Percentiles rank a stretch among this genome's conserved stretches.
phyloP scores from a whole-genome alignment of 495 filamentous ascomycete genomes.

The Sordaria brevicollis region DNA sequence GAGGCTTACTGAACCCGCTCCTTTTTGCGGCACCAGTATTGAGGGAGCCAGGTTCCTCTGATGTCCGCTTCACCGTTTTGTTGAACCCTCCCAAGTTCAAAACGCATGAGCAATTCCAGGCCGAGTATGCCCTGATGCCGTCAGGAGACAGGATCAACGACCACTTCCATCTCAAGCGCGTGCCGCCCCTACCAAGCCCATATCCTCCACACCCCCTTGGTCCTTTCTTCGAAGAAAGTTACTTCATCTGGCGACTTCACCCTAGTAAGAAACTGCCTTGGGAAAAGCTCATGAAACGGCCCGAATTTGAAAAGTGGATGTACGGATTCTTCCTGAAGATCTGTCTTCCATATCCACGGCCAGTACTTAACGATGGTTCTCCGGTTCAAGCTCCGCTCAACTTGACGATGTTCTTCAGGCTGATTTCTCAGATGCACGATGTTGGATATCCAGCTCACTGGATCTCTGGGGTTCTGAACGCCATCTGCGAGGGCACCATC shows the following conservation, averaged over 20 bases:
- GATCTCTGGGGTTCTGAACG: slow-evolving; percentile 18
- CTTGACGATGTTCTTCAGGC: slow-evolving; percentile 19
- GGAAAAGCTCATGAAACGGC: slow-evolving; percentile 11
- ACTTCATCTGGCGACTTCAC: slow-evolving; percentile 12
- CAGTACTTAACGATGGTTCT: not conserved
- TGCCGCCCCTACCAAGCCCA: not conserved
- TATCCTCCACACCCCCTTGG: not conserved
- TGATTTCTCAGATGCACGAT: slow-evolving; percentile 19
- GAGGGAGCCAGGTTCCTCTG: slow-evolving; percentile 6
- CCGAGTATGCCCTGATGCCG: slow-evolving; percentile 21
- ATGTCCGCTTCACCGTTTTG: slow-evolving; percentile 13
- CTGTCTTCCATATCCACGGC: slow-evolving; percentile 19
- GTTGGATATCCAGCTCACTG: slow-evolving; percentile 30
- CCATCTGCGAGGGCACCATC: slow-evolving; percentile 17
- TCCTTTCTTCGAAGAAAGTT: slow-evolving; percentile 9
- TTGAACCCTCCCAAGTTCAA: slow-evolving; percentile 13
- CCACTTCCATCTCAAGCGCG: slow-evolving; percentile 13
- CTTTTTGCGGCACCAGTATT: slow-evolving; percentile 26
- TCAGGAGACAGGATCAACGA: slow-evolving; percentile 8
- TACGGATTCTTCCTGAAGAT: slow-evolving; percentile 27
- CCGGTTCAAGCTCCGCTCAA: slow-evolving; percentile 22
- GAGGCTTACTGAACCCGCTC: slow-evolving; percentile 20
- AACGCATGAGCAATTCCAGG: slow-evolving; percentile 13
- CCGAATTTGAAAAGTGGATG: slow-evolving; percentile 21
- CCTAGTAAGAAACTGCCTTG: not conserved